Evolutionary conservation across 1,284 basidiomycete species (phyloP), one percentile per base, ranked within the genome.

Genomic region (Amylostereum chailletii): DNA sequence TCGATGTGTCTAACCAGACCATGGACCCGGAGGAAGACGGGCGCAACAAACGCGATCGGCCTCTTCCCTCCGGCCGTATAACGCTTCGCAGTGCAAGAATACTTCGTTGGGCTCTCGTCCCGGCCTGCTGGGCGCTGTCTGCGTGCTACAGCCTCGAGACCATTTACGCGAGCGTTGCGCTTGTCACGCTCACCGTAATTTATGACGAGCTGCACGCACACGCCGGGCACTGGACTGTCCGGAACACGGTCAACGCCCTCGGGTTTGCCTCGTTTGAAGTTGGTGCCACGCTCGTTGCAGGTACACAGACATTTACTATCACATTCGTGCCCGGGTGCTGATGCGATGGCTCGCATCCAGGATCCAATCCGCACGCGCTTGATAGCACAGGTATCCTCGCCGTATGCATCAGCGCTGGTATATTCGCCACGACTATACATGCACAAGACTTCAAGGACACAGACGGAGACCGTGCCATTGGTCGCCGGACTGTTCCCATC

Each of bases 31-130:
- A 65, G 10, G 74, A 75, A 53, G 73, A 76, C 52, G 48, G 41
- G 3, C 49, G 60, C 39, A 76, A 76, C 58, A 71, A 75, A 50
- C 64, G 68, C 0, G 69, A 70, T 60, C 56, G 74, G 7, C 74
- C 74, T 2, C 57, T 76, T 11, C 72, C 73, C 0, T 58, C 71
- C 3, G 64, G 66, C 6, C 64, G 68, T 2, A 68, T 76, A 29
- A 60, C 69, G 7, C 48, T 68, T 7, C 37, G 43, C 2, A 57
- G 58, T 9, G 66, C 73, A 1, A 52, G 52, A 5, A 39, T 53
- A 1, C 60, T 75, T 2, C 67, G 71, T 9, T 69, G 68, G 66
- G 29, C 60, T 5, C 61, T 69, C 33, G 54, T 67, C 2, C 58
- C 63, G 3, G 47, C 66, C 0, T 74, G 69, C 52, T 57, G 65